Evolutionary conservation across 768 basidiomycete species (phyloP).

Genomic region (Floccularia luteovirens): DNA sequence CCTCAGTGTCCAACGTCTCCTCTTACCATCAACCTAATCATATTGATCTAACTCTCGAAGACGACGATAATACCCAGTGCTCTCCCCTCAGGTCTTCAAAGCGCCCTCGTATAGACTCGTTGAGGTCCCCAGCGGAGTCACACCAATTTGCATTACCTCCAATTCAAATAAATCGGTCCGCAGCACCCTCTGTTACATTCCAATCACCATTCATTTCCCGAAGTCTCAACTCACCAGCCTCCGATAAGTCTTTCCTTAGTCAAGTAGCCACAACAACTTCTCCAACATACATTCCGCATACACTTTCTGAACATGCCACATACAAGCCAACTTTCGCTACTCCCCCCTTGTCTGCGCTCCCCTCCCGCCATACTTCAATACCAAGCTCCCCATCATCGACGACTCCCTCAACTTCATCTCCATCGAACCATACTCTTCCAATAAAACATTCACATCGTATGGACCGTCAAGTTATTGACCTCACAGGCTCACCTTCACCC

Average conservation of each 20-base stretch:
- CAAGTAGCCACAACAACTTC: too few relatives aligned
- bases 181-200: too few relatives aligned
- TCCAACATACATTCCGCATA: conserved; percentile 9
- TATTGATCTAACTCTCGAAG: conserved; percentile 69
- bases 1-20: conserved; percentile 22
- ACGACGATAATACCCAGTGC: conserved; percentile 38
- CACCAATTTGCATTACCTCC: too few relatives aligned
- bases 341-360: conserved; percentile 4
- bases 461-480: conserved; percentile 62
- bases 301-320: conserved; percentile 11
- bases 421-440: conserved; percentile 5
- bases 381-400: conserved; percentile 5
- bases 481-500: conserved; percentile 58
- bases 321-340: conserved; percentile 9
- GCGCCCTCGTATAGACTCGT: conserved; percentile 30
- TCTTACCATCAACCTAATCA: conserved; percentile 37
- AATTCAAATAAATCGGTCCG: too few relatives aligned
- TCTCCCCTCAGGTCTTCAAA: conserved; percentile 28
- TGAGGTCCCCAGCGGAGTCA: too few relatives aligned
- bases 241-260: conserved; percentile 7
- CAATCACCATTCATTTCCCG: too few relatives aligned
- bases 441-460: conserved; percentile 14
- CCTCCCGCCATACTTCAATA: conserved; percentile 3
- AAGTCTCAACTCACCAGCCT: conserved; percentile 10
- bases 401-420: too few relatives aligned